phyloP scores from a whole-genome alignment of 257 asterid species.

The Nicotiana obtusifolia region DNA sequence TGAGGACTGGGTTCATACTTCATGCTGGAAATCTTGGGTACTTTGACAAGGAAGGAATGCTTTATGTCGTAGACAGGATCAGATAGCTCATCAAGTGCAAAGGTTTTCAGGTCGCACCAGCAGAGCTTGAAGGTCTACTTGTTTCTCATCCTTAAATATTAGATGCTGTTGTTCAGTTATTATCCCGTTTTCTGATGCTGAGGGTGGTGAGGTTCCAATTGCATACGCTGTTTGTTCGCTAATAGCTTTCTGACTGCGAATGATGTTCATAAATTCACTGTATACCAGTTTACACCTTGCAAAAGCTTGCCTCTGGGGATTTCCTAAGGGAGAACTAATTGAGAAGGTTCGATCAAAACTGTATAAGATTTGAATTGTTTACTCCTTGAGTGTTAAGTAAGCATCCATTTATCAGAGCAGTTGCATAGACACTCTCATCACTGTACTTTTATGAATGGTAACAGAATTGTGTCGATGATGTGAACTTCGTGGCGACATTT shows the following conservation, averaged over 20 bases:
- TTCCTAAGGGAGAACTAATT: conserved; percentile 72
- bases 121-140: conserved; percentile 87
- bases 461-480: neutral
- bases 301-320: conserved; percentile 34
- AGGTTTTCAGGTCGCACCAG: conserved; percentile 95
- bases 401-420: neutral
- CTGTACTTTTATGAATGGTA: neutral
- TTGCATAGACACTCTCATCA: neutral
- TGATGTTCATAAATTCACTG: neutral
- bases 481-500: neutral
- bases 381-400: neutral
- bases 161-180: conserved; percentile 57
- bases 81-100: conserved; percentile 83
- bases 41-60: conserved; percentile 73
- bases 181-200: conserved; percentile 84
- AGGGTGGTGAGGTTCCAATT: conserved; percentile 84
- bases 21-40: conserved; percentile 67
- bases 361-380: conserved; percentile 10
- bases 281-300: conserved; percentile 67
- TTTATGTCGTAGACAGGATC: conserved; percentile 75
- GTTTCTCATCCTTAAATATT: conserved; percentile 76
- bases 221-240: conserved; percentile 77
- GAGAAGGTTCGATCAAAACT: conserved; percentile 60
- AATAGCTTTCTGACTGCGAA: conserved; percentile 57
- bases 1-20: conserved; percentile 75